Conservation (phyloP, 1,284 basidiomycete genomes). For the Mycena sp. region DNA sequence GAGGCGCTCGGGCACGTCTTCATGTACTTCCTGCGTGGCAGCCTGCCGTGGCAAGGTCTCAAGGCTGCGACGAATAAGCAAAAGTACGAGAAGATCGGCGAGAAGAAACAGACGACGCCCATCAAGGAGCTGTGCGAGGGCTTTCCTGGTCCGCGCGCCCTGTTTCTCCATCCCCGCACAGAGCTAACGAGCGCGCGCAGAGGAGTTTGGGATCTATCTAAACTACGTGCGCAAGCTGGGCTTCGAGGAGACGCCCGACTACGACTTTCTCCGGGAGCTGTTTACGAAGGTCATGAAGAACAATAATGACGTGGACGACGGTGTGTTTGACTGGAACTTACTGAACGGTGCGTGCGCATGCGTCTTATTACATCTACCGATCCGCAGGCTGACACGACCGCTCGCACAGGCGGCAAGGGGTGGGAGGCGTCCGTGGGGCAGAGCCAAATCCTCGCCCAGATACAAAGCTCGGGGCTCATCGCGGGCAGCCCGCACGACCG, state of each 20-base stretch:
- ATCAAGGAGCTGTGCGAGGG: constrained; percentile 95
- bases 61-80: constrained; percentile 98
- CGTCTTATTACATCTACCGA: too few relatives aligned
- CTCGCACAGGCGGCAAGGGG: constrained; percentile 82
- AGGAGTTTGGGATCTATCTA: constrained; percentile 90
- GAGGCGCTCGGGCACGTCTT: constrained; percentile 97
- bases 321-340: constrained; percentile 91
- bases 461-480: constrained; percentile 60
- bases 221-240: constrained; percentile 91
- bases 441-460: constrained; percentile 67
- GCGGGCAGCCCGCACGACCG: constrained; percentile 54
- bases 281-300: constrained; percentile 93
- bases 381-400: constrained; percentile 7
- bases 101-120: constrained; percentile 97
- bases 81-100: constrained; percentile 99
- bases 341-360: constrained; percentile 72
- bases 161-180: constrained; percentile 3
- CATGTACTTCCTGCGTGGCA: constrained; percentile 96
- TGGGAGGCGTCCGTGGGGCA: constrained; percentile 88
- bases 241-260: constrained; percentile 96
- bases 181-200: constrained; percentile 45
- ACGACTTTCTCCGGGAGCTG: constrained; percentile 93
- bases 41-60: constrained; percentile 95
- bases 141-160: constrained; percentile 75
- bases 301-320: constrained; percentile 88